Conservation (phyloP, 1,284 basidiomycete genomes). For the Rhizoctonia solani region DNA sequence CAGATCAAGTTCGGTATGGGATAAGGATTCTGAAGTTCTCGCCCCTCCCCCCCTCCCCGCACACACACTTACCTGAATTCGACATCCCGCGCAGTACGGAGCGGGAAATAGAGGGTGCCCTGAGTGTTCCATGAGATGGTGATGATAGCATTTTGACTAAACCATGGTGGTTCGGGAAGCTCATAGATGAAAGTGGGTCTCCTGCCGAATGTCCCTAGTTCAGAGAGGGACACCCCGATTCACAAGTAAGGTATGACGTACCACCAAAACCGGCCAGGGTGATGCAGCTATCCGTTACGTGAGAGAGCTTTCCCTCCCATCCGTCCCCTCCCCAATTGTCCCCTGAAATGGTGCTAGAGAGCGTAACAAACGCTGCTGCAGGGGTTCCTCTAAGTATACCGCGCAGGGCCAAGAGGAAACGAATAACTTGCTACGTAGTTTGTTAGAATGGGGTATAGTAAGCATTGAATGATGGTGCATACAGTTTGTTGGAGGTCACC, state of each 20-base stretch:
- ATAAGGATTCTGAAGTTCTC: slow-evolving; percentile 52
- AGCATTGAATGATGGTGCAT: slow-evolving; percentile 7
- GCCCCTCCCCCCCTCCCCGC: too few species aligned
- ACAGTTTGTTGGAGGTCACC: slow-evolving; percentile 52
- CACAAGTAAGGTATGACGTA: slow-evolving; percentile 49
- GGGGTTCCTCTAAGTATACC: slow-evolving; percentile 58
- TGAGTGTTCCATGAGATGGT: slow-evolving; percentile 68
- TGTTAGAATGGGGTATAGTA: neutral
- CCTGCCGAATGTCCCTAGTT: slow-evolving; percentile 48
- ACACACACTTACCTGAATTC: slow-evolving; percentile 23
- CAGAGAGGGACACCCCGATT: too few species aligned
- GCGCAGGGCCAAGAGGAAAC: slow-evolving; percentile 70
- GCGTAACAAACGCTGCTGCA: slow-evolving; percentile 67
- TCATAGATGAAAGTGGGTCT: slow-evolving; percentile 64
- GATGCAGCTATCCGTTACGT: slow-evolving; percentile 76
- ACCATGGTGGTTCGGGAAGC: slow-evolving; percentile 85
- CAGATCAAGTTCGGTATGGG: slow-evolving; percentile 27
- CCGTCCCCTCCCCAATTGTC: slow-evolving; percentile 57
- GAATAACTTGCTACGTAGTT: slow-evolving; percentile 60
- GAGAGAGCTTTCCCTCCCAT: slow-evolving; percentile 77
- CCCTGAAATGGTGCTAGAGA: slow-evolving; percentile 52
- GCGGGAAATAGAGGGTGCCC: slow-evolving; percentile 73
- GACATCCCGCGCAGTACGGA: slow-evolving; percentile 69
- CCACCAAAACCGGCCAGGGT: slow-evolving; percentile 80
- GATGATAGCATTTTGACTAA: slow-evolving; percentile 74